Conservation (phyloP, 805 yeast species). For the Cyberlindnera samutprakarnensis region DNA sequence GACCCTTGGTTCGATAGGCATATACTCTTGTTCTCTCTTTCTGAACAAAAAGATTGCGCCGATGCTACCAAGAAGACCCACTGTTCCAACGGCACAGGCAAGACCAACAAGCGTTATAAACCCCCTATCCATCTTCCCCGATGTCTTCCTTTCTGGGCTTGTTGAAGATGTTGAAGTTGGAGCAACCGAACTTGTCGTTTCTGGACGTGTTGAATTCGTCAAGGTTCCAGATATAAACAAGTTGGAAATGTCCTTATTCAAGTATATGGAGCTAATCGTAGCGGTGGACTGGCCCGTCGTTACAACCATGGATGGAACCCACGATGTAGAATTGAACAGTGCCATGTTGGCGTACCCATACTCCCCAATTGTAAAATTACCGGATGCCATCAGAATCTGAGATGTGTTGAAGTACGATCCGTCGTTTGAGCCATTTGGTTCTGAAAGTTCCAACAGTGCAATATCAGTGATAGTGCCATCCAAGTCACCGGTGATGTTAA, state of each 20-base stretch:
- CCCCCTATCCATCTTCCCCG: constrained; percentile 37
- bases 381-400: constrained; percentile 48
- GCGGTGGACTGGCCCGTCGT: constrained; percentile 19
- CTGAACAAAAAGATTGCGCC: constrained; percentile 31
- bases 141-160: constrained; percentile 6
- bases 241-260: constrained; percentile 31
- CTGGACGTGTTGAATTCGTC: constrained; percentile 14
- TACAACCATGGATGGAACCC: constrained; percentile 60
- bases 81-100: constrained; percentile 55
- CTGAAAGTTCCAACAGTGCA: constrained; percentile 30
- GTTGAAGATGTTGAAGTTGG: constrained; percentile 12
- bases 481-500: constrained; percentile 29
- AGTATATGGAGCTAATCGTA: constrained; percentile 24
- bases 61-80: constrained; percentile 32
- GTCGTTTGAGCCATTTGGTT: constrained; percentile 23
- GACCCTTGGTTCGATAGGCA: constrained; percentile 44
- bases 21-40: constrained; percentile 32
- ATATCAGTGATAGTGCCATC: constrained; percentile 37
- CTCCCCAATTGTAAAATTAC: constrained; percentile 38
- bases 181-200: constrained; percentile 15
- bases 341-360: constrained; percentile 60
- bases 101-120: constrained; percentile 62
- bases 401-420: constrained; percentile 35
- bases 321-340: constrained; percentile 51
- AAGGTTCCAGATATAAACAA: constrained; percentile 22